Evolutionary conservation across 208 protist species (phyloP).

Genomic region (Wallacemonas sp.): DNA sequence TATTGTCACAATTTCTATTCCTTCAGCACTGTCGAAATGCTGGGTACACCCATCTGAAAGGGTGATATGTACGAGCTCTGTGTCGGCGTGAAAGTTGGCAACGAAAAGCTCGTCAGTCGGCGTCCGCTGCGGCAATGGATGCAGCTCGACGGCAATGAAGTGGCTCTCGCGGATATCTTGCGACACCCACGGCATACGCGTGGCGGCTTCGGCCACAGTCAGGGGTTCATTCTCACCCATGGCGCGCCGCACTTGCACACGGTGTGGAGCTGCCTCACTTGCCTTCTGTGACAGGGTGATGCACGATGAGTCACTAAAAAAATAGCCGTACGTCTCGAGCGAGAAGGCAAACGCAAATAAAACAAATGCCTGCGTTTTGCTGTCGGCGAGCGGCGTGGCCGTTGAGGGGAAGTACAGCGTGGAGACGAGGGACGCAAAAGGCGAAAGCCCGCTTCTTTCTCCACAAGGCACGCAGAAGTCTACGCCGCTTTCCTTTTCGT

Average conservation of each 20-base stretch:
- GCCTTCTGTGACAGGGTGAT: background rate
- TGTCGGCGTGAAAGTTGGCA: slow-evolving; percentile 7
- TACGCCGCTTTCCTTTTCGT: slow-evolving; percentile 21
- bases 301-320: slow-evolving; percentile 5
- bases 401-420: slow-evolving; percentile 8
- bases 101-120: slow-evolving; percentile 18
- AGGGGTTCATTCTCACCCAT: background rate
- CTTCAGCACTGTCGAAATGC: slow-evolving; percentile 4
- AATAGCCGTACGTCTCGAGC: slow-evolving; percentile 2
- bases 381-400: background rate
- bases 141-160: slow-evolving; percentile 23
- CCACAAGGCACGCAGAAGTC: slow-evolving; percentile 30
- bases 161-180: background rate
- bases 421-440: slow-evolving; percentile 15
- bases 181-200: slow-evolving; percentile 24
- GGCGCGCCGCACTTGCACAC: background rate
- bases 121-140: slow-evolving; percentile 15
- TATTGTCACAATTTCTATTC: slow-evolving; percentile 6
- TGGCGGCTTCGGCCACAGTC: background rate
- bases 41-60: background rate
- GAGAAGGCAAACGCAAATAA: slow-evolving; percentile 15
- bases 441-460: slow-evolving; percentile 8
- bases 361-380: background rate
- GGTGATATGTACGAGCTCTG: slow-evolving; percentile 14
- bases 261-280: background rate